Percentiles rank a stretch among this genome's conserved stretches.
phyloP scores from a whole-genome alignment of 83 land plant genomes.

The Picea abies region DNA sequence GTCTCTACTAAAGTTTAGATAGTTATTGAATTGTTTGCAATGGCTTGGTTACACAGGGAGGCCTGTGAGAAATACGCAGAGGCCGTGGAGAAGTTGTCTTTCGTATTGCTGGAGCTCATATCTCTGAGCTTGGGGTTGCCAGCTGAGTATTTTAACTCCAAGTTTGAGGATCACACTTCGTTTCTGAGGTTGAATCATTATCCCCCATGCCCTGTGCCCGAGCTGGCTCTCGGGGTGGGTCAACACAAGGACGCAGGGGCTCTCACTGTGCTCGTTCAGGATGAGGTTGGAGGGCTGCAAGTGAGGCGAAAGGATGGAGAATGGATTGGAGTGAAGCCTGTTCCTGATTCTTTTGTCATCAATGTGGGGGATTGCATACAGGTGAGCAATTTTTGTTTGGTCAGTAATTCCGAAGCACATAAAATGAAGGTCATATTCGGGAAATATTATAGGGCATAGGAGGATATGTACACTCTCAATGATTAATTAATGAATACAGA shows the following conservation, averaged over 20 bases:
- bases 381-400: background rate
- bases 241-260: slow-evolving; percentile 26
- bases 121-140: slow-evolving; percentile 23
- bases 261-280: slow-evolving; percentile 41
- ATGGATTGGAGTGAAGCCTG: slow-evolving; percentile 43
- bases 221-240: slow-evolving; percentile 40
- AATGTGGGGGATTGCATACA: too few species aligned
- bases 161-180: too few species aligned
- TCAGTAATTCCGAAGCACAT: too few species aligned
- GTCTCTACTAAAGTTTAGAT: background rate
- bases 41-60: slow-evolving; percentile 19
- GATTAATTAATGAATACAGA: too few species aligned
- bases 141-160: too few species aligned
- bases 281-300: slow-evolving; percentile 58
- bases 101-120: slow-evolving; percentile 26
- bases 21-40: background rate
- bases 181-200: slow-evolving; percentile 19
- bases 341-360: slow-evolving; percentile 36
- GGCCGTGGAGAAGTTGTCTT: slow-evolving; percentile 11
- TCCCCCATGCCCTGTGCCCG: slow-evolving; percentile 64
- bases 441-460: too few species aligned
- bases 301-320: slow-evolving; percentile 23
- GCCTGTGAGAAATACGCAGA: slow-evolving; percentile 28
- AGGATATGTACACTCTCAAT: too few species aligned
- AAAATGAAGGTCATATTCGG: too few species aligned